Base-by-base conservation (phyloP, 108 stramenopile species). In the Stephanodiscus minutulus region DNA sequence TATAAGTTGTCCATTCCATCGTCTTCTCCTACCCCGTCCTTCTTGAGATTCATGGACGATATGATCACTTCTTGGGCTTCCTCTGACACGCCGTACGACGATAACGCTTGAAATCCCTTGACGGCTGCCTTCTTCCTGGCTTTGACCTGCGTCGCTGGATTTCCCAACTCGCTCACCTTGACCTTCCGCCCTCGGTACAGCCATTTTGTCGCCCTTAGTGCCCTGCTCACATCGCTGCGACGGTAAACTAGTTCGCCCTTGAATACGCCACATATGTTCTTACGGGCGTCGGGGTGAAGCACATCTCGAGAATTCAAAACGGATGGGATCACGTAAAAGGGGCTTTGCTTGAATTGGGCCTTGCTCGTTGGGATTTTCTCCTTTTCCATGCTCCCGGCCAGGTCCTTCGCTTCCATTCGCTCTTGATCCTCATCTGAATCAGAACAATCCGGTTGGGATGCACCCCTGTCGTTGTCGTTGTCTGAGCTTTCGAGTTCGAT, bases 361-460 rank as follows among this genome's bases (percentile, higher is more conserved):
- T 95, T 92, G 72, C 80, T 88, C 9, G 87, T 90, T 13, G 91
- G 91, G n/a, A 91, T 86, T n/a, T 86, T 78, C 64, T 95, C 91
- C 25, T 81, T 67, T 29, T 72, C 9, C 28, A 66, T 69, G 15
- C 66, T 61, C 24, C 62, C 77, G 4, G 58, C 41, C 8, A 90
- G 73, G 54, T 86, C 82, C 39, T 72, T 58, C 39, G 84, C 58
- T 64, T 95, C 94, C 3, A 65, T 58, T n/a, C 77, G 57, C 44
- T 85, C 78, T 27, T 65, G 25, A n/a, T 77, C 72, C 11, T 71
- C 52, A n/a, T 47, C 73, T 12, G 48, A 29, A 36, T 67, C 63
- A 29, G 64, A 72, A 9, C 53, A 25, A 39, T 57, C 52, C 7
- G 63, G 29, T 56, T 63, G 35, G 39, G 37, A 63, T 6, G 68